Evolutionary conservation across 1,139 yeast species (phyloP).

Genomic region (Candida sp.): DNA sequence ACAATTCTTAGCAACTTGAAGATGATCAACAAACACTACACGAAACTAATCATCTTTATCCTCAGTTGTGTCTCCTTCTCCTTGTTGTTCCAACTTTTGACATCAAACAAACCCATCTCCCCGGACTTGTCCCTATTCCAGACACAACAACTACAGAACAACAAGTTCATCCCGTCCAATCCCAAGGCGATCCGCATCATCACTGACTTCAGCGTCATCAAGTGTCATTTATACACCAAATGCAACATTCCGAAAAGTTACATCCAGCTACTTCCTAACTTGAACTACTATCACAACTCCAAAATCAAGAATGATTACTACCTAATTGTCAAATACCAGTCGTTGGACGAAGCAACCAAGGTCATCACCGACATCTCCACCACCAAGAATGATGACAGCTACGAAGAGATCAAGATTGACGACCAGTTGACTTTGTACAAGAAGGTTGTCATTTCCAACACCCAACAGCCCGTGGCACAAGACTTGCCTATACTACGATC

Average conservation of each 20-base stretch:
- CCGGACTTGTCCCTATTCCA: conserved; percentile 6
- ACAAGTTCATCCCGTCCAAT: neutral
- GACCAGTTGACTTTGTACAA: conserved; percentile 12
- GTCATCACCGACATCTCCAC: conserved; percentile 18
- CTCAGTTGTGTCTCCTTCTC: neutral
- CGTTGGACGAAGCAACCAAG: conserved; percentile 14
- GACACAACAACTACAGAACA: conserved; percentile 3
- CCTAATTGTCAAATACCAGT: conserved; percentile 16
- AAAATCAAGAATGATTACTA: conserved; percentile 15
- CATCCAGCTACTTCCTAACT: conserved; percentile 12
- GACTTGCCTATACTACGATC: conserved; percentile 22
- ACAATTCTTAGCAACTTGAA: neutral
- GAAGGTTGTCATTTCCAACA: conserved; percentile 9
- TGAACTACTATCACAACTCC: conserved; percentile 11
- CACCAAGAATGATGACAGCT: conserved; percentile 9
- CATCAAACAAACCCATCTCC: neutral
- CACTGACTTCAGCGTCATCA: conserved; percentile 11
- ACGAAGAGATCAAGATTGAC: conserved; percentile 8
- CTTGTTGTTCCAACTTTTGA: neutral
- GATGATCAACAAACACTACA: conserved; percentile 11
- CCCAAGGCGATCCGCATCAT: conserved; percentile 6
- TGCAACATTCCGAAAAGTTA: conserved; percentile 14
- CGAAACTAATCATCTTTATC: conserved; percentile 6
- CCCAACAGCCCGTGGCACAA: conserved; percentile 8
- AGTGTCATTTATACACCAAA: conserved; percentile 11